These are phyloP conservation scores for Moricandia moricandioides DNA, from an alignment of 345 rosid species.

Conservation along the genomic window DNA sequence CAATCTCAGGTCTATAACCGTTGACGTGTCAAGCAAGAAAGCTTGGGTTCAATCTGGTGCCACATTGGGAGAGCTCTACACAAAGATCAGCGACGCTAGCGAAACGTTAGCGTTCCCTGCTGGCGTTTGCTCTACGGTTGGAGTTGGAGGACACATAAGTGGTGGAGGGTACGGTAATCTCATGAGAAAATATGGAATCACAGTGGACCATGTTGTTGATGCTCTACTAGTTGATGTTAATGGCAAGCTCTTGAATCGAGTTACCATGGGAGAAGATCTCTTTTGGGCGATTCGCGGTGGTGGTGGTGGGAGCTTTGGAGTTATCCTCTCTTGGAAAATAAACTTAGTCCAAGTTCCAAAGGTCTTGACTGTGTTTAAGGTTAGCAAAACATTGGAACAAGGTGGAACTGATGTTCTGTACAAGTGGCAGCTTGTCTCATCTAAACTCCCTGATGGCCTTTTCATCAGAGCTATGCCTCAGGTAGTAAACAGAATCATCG, in stretches of 20 bases:
- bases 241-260: conserved; percentile 44
- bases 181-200: conserved; percentile 55
- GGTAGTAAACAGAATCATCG: conserved; percentile 26
- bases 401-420: conserved; percentile 32
- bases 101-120: conserved; percentile 45
- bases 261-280: conserved; percentile 53
- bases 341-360: conserved; percentile 49
- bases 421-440: conserved; percentile 40
- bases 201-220: conserved; percentile 47
- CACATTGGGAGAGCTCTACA: conserved; percentile 54
- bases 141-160: conserved; percentile 45
- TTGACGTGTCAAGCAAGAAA: conserved; percentile 31
- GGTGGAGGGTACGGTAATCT: conserved; percentile 59
- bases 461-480: conserved; percentile 37
- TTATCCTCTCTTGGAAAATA: conserved; percentile 48
- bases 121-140: conserved; percentile 48
- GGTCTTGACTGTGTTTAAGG: conserved; percentile 38
- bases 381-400: conserved; percentile 30
- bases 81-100: conserved; percentile 42
- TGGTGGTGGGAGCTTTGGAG: conserved; percentile 55
- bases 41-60: conserved; percentile 59
- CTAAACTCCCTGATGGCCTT: conserved; percentile 16
- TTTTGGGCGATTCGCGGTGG: conserved; percentile 68
- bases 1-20: conserved; percentile 40
- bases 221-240: conserved; percentile 45